phyloP scores from a whole-genome alignment of 345 rosid species.

The Dipteronia sinensis region DNA sequence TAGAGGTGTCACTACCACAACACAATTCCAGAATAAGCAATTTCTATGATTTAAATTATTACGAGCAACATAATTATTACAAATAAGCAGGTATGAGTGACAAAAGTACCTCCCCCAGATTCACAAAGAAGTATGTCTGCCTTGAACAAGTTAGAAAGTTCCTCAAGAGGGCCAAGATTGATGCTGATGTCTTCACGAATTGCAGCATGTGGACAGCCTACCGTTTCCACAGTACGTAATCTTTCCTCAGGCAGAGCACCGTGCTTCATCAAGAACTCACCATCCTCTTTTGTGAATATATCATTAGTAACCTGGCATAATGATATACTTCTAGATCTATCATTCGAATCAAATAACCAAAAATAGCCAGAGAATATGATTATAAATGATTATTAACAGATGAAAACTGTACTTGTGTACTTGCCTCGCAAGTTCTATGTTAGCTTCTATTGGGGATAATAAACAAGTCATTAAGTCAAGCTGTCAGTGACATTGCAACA shows the following conservation, averaged over 20 bases:
- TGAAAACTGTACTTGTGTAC: neutral
- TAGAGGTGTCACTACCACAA: neutral
- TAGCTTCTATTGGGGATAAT: neutral
- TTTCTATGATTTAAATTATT: neutral
- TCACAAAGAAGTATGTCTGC: conserved; percentile 93
- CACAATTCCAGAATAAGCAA: neutral
- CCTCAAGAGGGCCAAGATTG: conserved; percentile 96
- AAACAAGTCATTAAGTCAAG: too few species aligned
- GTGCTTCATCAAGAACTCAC: conserved; percentile 88
- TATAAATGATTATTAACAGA: neutral
- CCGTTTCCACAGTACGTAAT: conserved; percentile 91
- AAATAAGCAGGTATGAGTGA: neutral
- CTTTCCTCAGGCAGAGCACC: conserved; percentile 94
- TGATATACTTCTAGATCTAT: conserved; percentile 5
- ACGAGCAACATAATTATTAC: neutral
- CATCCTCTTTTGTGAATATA: conserved; percentile 96
- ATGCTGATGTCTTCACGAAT: conserved; percentile 98
- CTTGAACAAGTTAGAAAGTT: conserved; percentile 80
- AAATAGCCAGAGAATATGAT: neutral
- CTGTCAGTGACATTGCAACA: too few species aligned
- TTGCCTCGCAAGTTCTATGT: neutral
- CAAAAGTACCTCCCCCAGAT: conserved; percentile 88
- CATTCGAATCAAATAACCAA: conserved; percentile 16
- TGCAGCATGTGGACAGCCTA: conserved; percentile 99
- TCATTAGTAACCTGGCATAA: conserved; percentile 86